Evolutionary conservation across 2,329 filamentous ascomycete species (phyloP), one percentile per base, ranked within the genome.

Genomic region (Fusarium brevicatenulatum): DNA sequence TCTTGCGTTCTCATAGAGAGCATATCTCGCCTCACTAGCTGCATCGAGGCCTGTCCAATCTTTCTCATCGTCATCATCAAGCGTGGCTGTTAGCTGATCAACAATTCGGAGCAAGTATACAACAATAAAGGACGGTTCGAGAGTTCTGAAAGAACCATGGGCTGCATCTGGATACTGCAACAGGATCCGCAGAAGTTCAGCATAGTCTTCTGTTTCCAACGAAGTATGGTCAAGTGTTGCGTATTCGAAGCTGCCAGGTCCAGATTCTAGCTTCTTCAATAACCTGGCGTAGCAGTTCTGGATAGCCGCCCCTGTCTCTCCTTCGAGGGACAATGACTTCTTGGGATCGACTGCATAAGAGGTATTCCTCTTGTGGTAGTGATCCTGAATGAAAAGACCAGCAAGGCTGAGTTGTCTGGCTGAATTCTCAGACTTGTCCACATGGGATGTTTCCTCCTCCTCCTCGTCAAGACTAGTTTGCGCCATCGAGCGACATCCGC

Each of bases 111-210:
- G 7, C 2, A 93, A 82, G 76, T 92, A 93, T 4, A 86, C 89
- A 34, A 92, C 82, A n/a, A 92, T 86, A 0, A 89, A 91, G 5
- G 89, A 86, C 0, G 91, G 90, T 76, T 93, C 91, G n/a, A 91
- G 86, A 0, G 89, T 91, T 82, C 89, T 91, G 79, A 88, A 83
- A 0, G 91, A 91, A 66, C 91, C 89, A 68, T 88, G 77, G 43
- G 91, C 86, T 3, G 90, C 87, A 66, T 93, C 91, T 0, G 91
- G 91, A 83, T 90, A 93, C 64, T 90, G 87, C 0, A 90, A 85
- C 50, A 93, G 82, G 57, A 89, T 82, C 12, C 91, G 87, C 28
- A 91, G 85, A 0, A 79, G 52, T 36, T 79, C 78, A 7, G 74
- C 57, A n/a, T 78, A 75, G 15, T 77, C 63, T 9, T 76, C 76